phyloP scores from a whole-genome alignment of 202 grass and related monocot species.

The Panicum virgatum region DNA sequence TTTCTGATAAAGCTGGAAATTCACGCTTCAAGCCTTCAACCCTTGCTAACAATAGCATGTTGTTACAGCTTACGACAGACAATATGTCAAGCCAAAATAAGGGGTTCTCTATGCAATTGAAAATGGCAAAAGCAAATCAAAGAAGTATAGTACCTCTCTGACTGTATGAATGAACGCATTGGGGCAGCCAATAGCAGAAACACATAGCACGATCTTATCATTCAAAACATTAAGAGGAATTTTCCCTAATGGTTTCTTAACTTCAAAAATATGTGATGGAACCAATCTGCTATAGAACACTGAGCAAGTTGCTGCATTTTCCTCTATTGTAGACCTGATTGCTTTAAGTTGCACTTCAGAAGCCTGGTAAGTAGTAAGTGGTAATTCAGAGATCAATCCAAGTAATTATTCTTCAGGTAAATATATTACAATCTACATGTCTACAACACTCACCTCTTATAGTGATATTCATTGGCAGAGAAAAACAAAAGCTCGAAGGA shows the following conservation, averaged over 20 bases:
- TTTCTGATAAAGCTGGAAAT: background rate
- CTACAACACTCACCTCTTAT: background rate
- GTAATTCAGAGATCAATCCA: slow-evolving; percentile 27
- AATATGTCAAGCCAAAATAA: slow-evolving; percentile 6
- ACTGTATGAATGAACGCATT: slow-evolving; percentile 68
- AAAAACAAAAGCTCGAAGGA: background rate
- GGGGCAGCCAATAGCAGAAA: slow-evolving; percentile 88
- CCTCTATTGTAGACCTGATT: slow-evolving; percentile 42
- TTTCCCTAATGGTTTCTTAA: slow-evolving; percentile 40
- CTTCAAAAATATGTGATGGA: slow-evolving; percentile 82
- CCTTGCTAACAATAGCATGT: background rate
- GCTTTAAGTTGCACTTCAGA: slow-evolving; percentile 51
- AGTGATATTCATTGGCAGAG: background rate
- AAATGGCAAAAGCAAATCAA: slow-evolving; percentile 8
- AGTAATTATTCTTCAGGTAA: slow-evolving; percentile 7
- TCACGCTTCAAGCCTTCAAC: background rate
- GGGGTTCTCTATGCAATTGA: slow-evolving; percentile 25
- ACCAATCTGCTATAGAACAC: slow-evolving; percentile 75
- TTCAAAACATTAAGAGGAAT: slow-evolving; percentile 53
- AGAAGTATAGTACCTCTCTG: slow-evolving; percentile 47
- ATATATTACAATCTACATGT: background rate
- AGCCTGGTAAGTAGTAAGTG: slow-evolving; percentile 58
- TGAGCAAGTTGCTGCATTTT: slow-evolving; percentile 30
- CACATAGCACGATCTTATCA: slow-evolving; percentile 59
- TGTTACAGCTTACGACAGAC: slow-evolving; percentile 8